Evolutionary conservation across 192 early-diverging fungal species (phyloP).

Genomic region (Allomyces arbusculus): DNA sequence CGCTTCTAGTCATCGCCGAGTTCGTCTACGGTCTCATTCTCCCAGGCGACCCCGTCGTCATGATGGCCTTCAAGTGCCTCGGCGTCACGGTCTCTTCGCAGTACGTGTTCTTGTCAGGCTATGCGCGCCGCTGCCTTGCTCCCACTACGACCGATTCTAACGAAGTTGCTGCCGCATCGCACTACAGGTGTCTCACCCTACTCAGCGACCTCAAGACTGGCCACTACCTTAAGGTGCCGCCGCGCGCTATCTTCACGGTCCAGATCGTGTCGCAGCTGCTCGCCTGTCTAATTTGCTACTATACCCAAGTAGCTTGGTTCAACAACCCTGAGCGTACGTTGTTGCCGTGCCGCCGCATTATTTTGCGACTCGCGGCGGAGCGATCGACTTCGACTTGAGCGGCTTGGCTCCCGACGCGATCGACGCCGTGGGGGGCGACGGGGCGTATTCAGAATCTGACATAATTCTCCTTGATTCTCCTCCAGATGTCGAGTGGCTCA

Average conservation of each 20-base stretch:
- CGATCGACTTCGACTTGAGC: too few relatives aligned
- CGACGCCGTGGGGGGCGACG: neutral
- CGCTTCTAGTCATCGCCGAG: constrained; percentile 43
- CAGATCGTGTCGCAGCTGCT: constrained; percentile 19
- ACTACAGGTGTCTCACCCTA: constrained; percentile 26
- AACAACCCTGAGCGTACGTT: neutral
- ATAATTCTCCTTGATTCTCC: too few relatives aligned
- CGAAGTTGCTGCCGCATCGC: too few relatives aligned
- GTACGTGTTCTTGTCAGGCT: constrained; percentile 4
- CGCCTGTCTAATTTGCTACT: neutral
- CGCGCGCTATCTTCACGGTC: constrained; percentile 32
- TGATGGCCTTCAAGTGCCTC: constrained; percentile 70
- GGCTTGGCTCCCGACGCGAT: neutral
- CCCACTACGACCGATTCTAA: too few relatives aligned
- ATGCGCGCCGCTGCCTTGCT: too few relatives aligned
- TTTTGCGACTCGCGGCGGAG: too few relatives aligned
- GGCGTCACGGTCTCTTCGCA: constrained; percentile 61
- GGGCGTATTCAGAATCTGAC: too few relatives aligned
- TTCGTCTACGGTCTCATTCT: constrained; percentile 61
- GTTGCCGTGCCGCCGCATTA: neutral
- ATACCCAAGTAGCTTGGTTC: neutral
- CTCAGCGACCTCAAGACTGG: constrained; percentile 55
- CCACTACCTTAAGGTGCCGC: constrained; percentile 54
- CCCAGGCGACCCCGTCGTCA: constrained; percentile 61
- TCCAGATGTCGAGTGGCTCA: too few relatives aligned